Conservation (phyloP, 108 stramenopile species). For the Chaetoceros tenuissimus region DNA sequence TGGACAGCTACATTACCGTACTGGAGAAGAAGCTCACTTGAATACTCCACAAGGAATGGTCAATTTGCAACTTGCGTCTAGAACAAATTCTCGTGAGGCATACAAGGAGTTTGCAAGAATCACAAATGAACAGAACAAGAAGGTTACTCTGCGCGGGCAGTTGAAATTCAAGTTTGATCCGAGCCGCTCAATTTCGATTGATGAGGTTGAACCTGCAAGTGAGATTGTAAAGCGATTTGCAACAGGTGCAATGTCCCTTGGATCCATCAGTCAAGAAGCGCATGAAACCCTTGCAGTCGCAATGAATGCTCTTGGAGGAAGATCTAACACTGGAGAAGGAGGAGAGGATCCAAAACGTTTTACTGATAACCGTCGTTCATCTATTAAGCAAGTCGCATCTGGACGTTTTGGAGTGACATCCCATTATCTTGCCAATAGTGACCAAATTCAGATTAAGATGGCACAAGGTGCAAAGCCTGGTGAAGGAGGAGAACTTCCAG, state of each 20-base stretch:
- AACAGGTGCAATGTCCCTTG: slow-evolving; percentile 93
- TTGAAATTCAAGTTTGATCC: slow-evolving; percentile 90
- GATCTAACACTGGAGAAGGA: slow-evolving; percentile 93
- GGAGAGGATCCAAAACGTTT: slow-evolving; percentile 90
- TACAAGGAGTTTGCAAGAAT: slow-evolving; percentile 88
- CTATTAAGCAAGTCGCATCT: slow-evolving; percentile 92
- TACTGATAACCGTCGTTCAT: slow-evolving; percentile 80
- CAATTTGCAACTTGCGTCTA: slow-evolving; percentile 87
- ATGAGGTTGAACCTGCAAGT: slow-evolving; percentile 85
- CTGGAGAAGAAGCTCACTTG: slow-evolving; percentile 95
- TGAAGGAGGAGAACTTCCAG: slow-evolving; percentile 95
- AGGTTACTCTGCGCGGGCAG: slow-evolving; percentile 90
- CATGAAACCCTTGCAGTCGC: slow-evolving; percentile 92
- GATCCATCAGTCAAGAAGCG: slow-evolving; percentile 89
- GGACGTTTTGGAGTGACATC: slow-evolving; percentile 95
- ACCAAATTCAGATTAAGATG: slow-evolving; percentile 98
- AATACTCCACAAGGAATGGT: slow-evolving; percentile 93
- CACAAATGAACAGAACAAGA: slow-evolving; percentile 81
- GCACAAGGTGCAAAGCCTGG: slow-evolving; percentile 97
- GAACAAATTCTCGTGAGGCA: slow-evolving; percentile 88
- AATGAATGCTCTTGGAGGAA: slow-evolving; percentile 85
- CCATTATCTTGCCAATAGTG: slow-evolving; percentile 90
- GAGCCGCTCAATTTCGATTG: slow-evolving; percentile 67
- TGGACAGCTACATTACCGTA: slow-evolving; percentile 94
- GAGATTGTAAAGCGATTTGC: slow-evolving; percentile 93